A percentile compares a stretch with the other conserved stretches of the same genome.
Evolutionary conservation across 371 early-diverging fungal genomes (phyloP).

Genomic region (Mucor plumbeus): DNA sequence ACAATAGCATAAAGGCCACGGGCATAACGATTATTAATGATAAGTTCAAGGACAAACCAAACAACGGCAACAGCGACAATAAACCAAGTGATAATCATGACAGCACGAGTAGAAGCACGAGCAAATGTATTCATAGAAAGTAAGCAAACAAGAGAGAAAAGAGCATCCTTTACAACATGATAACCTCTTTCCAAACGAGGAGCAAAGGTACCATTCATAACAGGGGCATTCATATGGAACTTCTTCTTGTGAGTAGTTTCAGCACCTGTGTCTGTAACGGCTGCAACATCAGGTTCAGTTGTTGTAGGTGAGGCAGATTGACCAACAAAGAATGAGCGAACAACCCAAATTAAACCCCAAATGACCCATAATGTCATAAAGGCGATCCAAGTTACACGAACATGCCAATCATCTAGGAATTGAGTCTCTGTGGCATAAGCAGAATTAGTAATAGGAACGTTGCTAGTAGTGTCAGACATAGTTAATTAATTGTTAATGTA

Average conservation of each 20-base stretch:
- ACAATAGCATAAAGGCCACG: constrained; percentile 14
- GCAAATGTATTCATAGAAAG: constrained; percentile 43
- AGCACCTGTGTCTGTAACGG: background rate
- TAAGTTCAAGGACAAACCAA: constrained; percentile 13
- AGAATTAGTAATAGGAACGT: background rate
- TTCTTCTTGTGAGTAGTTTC: constrained; percentile 15
- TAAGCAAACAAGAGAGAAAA: constrained; percentile 31
- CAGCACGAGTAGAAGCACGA: constrained; percentile 38
- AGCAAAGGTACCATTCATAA: constrained; percentile 10
- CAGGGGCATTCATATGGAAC: background rate
- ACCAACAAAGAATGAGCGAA: constrained; percentile 30
- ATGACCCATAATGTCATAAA: constrained; percentile 39
- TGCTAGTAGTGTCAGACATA: background rate
- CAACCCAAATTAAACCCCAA: constrained; percentile 38
- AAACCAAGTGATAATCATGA: constrained; percentile 48
- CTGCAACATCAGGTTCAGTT: background rate
- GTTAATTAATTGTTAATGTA: background rate
- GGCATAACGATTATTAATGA: constrained; percentile 21
- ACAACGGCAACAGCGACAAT: constrained; percentile 24
- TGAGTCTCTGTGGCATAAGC: background rate
- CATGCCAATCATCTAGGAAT: constrained; percentile 34
- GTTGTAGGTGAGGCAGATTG: background rate
- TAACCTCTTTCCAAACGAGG: constrained; percentile 19
- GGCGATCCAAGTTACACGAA: constrained; percentile 39
- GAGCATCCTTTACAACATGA: constrained; percentile 22